Evolutionary conservation across 345 rosid genomes (phyloP), one percentile per base, ranked within the genome.

Genomic region (Citropsis articulata): DNA sequence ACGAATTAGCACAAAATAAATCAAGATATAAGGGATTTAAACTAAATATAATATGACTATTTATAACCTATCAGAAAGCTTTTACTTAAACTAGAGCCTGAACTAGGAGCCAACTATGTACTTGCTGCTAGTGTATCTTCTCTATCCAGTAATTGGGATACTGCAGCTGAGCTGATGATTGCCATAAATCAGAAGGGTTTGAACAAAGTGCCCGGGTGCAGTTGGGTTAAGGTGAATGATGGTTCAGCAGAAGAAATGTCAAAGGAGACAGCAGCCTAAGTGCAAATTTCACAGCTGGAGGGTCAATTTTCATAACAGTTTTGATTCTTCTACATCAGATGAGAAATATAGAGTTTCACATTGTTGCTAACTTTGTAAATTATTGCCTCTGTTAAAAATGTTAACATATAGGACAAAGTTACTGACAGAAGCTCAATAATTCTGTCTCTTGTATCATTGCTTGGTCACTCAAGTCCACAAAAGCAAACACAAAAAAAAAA

Each of bases 21-120:
- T n/a, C n/a, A n/a, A n/a, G n/a, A n/a, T n/a, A n/a, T n/a, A n/a
- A n/a, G n/a, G n/a, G n/a, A n/a, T n/a, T n/a, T n/a, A n/a, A n/a
- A n/a, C n/a, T n/a, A n/a, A n/a, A n/a, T n/a, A n/a, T n/a, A n/a
- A n/a, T n/a, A n/a, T n/a, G n/a, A n/a, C n/a, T n/a, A n/a, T n/a
- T n/a, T n/a, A n/a, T n/a, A n/a, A n/a, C n/a, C n/a, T n/a, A n/a
- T n/a, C n/a, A n/a, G n/a, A n/a, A n/a, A 70, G 33, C 76, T 77
- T 66, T 65, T 83, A 48, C 76, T 80, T 68, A 53, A 68, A 50
- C 24, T 77, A 57, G 83, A 83, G 66, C 82, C 82, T 55, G 67
- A 79, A 10, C 31, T 61, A 21, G 85, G 81, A 19, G 78, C 81
- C 22, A 79, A 83, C 60, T 83, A 83, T 25, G 78, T 83, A 27